Conservation (phyloP, 176 grass and related monocot genomes). For the Raddia guianensis region DNA sequence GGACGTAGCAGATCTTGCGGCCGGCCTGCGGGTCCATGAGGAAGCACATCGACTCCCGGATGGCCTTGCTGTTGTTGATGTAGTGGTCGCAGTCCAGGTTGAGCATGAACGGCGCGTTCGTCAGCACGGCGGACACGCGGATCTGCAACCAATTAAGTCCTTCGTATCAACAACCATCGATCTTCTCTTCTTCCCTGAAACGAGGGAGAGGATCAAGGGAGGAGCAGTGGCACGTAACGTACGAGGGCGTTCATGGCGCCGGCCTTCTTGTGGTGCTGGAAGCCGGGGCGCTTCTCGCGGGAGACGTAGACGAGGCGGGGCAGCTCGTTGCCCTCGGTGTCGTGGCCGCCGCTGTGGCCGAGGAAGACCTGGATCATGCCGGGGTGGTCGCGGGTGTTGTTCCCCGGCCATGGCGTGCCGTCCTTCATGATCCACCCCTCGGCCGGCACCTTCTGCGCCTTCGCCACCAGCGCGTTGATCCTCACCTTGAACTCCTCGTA, state of each 20-base stretch:
- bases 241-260: conserved; percentile 94
- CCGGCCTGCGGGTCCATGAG: conserved; percentile 96
- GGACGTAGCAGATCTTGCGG: conserved; percentile 84
- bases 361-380: conserved; percentile 99
- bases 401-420: conserved; percentile 95
- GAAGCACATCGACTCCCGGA: conserved; percentile 97
- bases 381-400: conserved; percentile 97
- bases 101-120: conserved; percentile 96
- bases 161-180: too few species aligned
- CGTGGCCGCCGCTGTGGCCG: conserved; percentile 91
- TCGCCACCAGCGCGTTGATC: conserved; percentile 93
- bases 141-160: conserved; percentile 39
- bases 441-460: conserved; percentile 77
- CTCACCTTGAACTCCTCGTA: conserved; percentile 99
- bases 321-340: conserved; percentile 92
- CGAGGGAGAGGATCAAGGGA: too few species aligned
- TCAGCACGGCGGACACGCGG: conserved; percentile 95
- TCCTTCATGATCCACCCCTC: conserved; percentile 99
- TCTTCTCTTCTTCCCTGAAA: too few species aligned
- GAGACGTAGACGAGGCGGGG: conserved; percentile 95
- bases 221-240: too few species aligned
- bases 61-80: conserved; percentile 99
- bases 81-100: conserved; percentile 98
- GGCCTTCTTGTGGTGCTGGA: conserved; percentile 99
- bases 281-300: conserved; percentile 94